Base-by-base conservation (phyloP, 2,329 filamentous ascomycete species). In the Epicoccum nigrum region DNA sequence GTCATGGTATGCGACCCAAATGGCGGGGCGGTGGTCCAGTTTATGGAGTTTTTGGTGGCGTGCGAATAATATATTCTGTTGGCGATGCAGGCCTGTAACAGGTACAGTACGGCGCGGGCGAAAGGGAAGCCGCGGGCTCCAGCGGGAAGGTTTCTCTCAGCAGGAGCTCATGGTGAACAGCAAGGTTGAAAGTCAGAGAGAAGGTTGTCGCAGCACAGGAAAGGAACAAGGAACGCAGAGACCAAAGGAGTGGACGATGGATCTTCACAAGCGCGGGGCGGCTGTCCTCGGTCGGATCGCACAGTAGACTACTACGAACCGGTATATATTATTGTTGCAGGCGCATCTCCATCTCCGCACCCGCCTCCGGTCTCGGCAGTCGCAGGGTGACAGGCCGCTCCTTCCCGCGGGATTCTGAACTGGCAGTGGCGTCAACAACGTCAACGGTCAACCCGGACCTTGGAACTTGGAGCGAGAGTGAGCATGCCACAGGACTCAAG, bases 1-100 rank as follows among this genome's bases (percentile, higher is more conserved):
- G 66, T 48, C 67, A 74, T 73, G 27, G 21, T 47, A 23, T 47
- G 38, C 27, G 44, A 45, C 38, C 35, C n/a, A n/a, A n/a, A n/a
- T n/a, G n/a, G n/a, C n/a, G n/a, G n/a, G n/a, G n/a, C n/a, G n/a
- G n/a, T n/a, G n/a, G n/a, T n/a, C n/a, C 21, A 19, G 25, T 34
- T 5, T 25, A 15, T 3, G 13, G 19, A 16, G 4, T n/a, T 8
- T 13, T 25, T 19, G n/a, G 20, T 17, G 12, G 15, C 12, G 13
- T 27, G 27, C 23, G 33, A 17, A 20, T 31, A 17, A 16, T 13
- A 13, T 35, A 20, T 32, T 23, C n/a, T 39, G 40, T 27, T 31
- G 23, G n/a, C 38, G 28, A 32, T 39, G 19, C 13, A 16, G 21
- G n/a, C n/a, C n/a, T n/a, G n/a, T n/a, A n/a, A n/a, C n/a, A n/a